phyloP scores from a whole-genome alignment of 202 grass and related monocot species.

The Zoysia matrella region DNA sequence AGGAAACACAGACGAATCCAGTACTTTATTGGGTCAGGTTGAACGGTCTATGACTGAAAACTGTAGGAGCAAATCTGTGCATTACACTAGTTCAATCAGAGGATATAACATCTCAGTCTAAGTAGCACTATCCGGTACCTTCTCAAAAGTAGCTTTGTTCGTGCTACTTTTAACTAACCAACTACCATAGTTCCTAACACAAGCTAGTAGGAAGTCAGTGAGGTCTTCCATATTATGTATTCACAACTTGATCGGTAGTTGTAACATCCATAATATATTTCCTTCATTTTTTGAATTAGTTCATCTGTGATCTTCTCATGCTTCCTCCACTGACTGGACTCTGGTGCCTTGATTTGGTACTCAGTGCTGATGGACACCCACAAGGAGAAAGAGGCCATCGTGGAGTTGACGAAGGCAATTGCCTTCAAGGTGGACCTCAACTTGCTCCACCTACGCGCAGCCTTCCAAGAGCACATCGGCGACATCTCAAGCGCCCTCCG shows the following conservation, averaged over 20 bases:
- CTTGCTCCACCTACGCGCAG: no score
- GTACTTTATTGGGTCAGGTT: no score
- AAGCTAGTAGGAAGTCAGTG: constrained; percentile 47
- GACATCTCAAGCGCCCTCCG: no score
- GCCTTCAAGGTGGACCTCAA: no score
- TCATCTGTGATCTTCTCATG: constrained; percentile 32
- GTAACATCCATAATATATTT: constrained; percentile 51
- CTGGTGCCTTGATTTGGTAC: neutral
- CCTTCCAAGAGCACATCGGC: no score
- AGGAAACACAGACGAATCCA: no score
- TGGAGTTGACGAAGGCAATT: no score
- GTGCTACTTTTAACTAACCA: constrained; percentile 45
- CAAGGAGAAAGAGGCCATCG: constrained; percentile 60
- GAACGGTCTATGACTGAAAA: no score
- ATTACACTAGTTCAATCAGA: no score
- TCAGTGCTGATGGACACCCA: constrained; percentile 99
- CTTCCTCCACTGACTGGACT: constrained; percentile 28
- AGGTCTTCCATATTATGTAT: constrained; percentile 41
- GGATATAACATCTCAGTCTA: no score
- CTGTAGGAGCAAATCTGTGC: no score
- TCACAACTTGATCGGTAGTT: constrained; percentile 46
- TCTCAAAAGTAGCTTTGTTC: neutral
- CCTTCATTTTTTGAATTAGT: constrained; percentile 37
- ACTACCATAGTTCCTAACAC: constrained; percentile 45
- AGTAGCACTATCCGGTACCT: no score